Percentiles rank a stretch among this genome's conserved stretches.
These are phyloP conservation scores for Zangia roseola DNA, from an alignment of 768 basidiomycete genomes.

Conservation along the genomic window DNA sequence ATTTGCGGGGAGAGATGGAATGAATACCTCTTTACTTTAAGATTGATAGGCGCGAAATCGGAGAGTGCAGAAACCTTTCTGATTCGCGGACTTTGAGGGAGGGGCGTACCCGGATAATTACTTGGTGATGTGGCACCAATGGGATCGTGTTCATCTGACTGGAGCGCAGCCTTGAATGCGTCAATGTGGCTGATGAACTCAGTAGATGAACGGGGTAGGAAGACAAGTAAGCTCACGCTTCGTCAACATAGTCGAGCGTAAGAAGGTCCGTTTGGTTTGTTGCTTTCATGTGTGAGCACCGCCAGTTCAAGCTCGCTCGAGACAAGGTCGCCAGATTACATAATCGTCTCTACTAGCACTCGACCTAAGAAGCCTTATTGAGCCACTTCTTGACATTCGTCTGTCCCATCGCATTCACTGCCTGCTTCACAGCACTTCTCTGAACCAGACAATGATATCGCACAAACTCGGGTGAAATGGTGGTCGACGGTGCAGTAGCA, in stretches of 20 bases:
- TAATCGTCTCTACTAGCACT: conserved; percentile 23
- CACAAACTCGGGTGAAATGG: conserved; percentile 64
- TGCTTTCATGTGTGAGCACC: conserved; percentile 10
- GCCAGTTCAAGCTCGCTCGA: not conserved
- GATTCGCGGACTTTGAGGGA: conserved; percentile 46
- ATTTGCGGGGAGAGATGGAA: not conserved
- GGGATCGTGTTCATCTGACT: conserved; percentile 49
- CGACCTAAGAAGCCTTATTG: conserved; percentile 42
- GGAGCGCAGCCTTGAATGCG: conserved; percentile 76
- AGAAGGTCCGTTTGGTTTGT: conserved; percentile 30
- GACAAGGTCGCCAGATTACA: conserved; percentile 15
- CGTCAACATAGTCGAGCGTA: conserved; percentile 62
- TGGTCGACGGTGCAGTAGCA: conserved; percentile 46
- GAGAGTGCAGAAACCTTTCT: conserved; percentile 81
- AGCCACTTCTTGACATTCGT: conserved; percentile 79
- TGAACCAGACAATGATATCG: conserved; percentile 70
- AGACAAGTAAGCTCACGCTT: conserved; percentile 52
- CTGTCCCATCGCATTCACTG: conserved; percentile 64
- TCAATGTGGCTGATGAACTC: conserved; percentile 53
- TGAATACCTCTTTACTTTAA: conserved; percentile 70
- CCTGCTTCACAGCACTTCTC: conserved; percentile 63
- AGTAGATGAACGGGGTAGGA: not conserved
- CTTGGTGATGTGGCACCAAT: conserved; percentile 22
- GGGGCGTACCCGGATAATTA: conserved; percentile 20
- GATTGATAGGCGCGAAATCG: conserved; percentile 89